Conservation (phyloP, 306 rosid species). For the Dryas octopetala region DNA sequence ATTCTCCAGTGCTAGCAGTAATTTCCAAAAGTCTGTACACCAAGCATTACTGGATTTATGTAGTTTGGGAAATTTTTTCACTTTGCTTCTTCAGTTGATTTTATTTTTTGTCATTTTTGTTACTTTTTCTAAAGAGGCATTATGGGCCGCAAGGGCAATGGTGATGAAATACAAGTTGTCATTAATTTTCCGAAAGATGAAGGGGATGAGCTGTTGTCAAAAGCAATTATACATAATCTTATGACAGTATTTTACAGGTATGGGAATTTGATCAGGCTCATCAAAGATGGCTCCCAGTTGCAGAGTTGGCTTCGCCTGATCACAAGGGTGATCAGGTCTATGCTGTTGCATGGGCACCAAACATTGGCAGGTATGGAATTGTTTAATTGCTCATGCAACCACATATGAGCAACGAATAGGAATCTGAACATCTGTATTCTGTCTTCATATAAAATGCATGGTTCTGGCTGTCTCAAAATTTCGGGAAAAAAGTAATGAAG, state of each 20-base stretch:
- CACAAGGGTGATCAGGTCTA: slow-evolving; percentile 69
- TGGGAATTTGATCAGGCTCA: slow-evolving; percentile 97
- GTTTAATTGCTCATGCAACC: slow-evolving; percentile 10
- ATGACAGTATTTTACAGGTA: slow-evolving; percentile 40
- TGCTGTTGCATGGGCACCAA: slow-evolving; percentile 90
- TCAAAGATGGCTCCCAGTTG: slow-evolving; percentile 98
- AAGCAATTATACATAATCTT: background rate
- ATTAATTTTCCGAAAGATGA: too few species aligned
- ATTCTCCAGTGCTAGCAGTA: background rate
- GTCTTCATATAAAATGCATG: slow-evolving; percentile 7
- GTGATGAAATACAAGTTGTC: background rate
- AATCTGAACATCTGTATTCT: slow-evolving; percentile 1
- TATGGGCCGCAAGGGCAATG: background rate
- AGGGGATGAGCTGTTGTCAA: background rate
- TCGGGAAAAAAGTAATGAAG: slow-evolving; percentile 5
- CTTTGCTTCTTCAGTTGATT: background rate
- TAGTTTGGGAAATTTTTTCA: background rate
- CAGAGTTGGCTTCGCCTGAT: slow-evolving; percentile 69
- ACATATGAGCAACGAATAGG: background rate
- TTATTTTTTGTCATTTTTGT: too few species aligned
- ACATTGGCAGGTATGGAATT: slow-evolving; percentile 75
- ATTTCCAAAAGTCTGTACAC: background rate
- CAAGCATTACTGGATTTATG: background rate
- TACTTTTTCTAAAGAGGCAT: background rate
- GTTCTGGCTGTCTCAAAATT: slow-evolving; percentile 7